Evolutionary conservation across 2,329 filamentous ascomycete genomes (phyloP).

Genomic region (Penicillium sp.): DNA sequence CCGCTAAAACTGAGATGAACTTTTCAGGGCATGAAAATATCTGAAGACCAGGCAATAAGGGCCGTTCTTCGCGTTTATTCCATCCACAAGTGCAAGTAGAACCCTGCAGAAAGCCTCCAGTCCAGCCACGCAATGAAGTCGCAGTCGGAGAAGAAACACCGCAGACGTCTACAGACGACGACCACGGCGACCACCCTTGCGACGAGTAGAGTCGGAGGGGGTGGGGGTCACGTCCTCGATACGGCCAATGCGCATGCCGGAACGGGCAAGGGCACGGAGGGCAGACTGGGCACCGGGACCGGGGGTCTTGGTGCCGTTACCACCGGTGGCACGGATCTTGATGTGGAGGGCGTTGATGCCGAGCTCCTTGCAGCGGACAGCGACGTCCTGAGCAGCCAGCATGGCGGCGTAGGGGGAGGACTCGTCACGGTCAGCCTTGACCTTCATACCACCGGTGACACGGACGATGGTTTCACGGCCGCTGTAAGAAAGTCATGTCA

Average conservation of each 20-base stretch:
- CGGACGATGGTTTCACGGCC: slow-evolving; percentile 99
- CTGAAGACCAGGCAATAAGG: slow-evolving; percentile 55
- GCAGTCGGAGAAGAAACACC: slow-evolving; percentile 33
- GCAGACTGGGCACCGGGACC: slow-evolving; percentile 98
- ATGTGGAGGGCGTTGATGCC: slow-evolving; percentile 97
- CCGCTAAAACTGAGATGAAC: slow-evolving; percentile 27
- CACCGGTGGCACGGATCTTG: slow-evolving; percentile 99
- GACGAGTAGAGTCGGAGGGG: slow-evolving; percentile 97
- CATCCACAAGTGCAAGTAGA: slow-evolving; percentile 47
- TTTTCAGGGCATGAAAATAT: slow-evolving; percentile 42
- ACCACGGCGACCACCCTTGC: slow-evolving; percentile 99
- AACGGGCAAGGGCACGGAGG: slow-evolving; percentile 96
- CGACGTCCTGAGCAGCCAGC: slow-evolving; percentile 99
- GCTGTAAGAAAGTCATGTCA: slow-evolving; percentile 65
- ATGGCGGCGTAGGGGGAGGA: slow-evolving; percentile 99
- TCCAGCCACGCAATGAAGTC: slow-evolving; percentile 34
- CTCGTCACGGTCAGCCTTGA: slow-evolving; percentile 99
- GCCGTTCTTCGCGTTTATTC: slow-evolving; percentile 59
- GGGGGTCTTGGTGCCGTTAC: slow-evolving; percentile 99
- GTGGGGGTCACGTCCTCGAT: slow-evolving; percentile 99
- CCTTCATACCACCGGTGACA: slow-evolving; percentile 99
- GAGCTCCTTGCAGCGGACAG: slow-evolving; percentile 83
- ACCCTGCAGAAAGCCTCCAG: slow-evolving; percentile 35
- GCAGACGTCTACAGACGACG: slow-evolving; percentile 85
- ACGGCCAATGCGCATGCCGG: slow-evolving; percentile 99